Evolutionary conservation across 2,329 filamentous ascomycete species (phyloP), one percentile per base, ranked within the genome.

Genomic region (Aspergillus quadricinctus): DNA sequence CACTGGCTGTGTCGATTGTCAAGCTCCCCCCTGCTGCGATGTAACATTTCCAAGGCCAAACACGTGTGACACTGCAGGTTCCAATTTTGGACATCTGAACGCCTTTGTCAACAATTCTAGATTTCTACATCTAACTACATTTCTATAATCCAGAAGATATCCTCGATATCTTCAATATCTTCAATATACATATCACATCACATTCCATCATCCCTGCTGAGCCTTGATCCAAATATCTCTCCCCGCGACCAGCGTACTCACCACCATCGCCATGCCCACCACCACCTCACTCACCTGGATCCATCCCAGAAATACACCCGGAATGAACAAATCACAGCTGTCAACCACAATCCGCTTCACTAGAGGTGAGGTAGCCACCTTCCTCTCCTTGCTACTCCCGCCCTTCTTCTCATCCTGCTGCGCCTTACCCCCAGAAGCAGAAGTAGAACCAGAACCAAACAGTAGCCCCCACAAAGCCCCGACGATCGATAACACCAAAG

Each of bases 271-370:
- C 11, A 80, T 54, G 1, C 83, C 85, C 1, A 89, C 80, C 1
- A 78, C 73, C 2, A 82, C 77, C 0, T 78, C 71, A 9, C 79
- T 74, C 1, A 80, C 74, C 0, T 77, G 69, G 27, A 87, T 71
- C 86, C 86, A 89, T 0, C 85, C 85, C 14, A 89, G 72, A 0
- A 81, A 74, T 5, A 76, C 75, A 0, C 82, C 83, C 0, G 88
- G 88, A 31, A 89, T 75, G 3, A 85, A 65, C 49, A 89, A 67
- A 67, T 91, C 88, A 51, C 88, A 78, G 6, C 73, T 62, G 65
- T 89, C 84, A 1, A 83, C 78, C 1, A 84, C 57, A 5, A 87
- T 68, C 50, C 78, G 77, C 14, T 81, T 79, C 28, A 75, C 63
- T 2, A 86, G 66, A 1, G 60, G 57, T 1, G 59, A n/a, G 7